Percentiles rank a stretch among this genome's conserved stretches.
Evolutionary conservation across 1,139 yeast species (phyloP).

Genomic region (Diutina neorugosa): DNA sequence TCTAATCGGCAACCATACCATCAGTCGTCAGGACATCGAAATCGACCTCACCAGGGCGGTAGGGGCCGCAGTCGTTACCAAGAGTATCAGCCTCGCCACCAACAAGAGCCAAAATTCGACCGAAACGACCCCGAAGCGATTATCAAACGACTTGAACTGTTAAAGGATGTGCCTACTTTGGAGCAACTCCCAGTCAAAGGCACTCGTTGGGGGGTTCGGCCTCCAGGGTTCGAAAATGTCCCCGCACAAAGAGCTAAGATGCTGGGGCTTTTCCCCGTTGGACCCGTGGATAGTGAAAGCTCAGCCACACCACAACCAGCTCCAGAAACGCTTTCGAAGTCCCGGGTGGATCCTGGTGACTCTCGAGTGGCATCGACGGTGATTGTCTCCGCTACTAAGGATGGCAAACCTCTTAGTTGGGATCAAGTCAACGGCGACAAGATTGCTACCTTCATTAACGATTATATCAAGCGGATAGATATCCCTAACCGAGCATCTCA

Average conservation of each 20-base stretch:
- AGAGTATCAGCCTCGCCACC: not conserved
- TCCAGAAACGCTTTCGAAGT: conserved; percentile 8
- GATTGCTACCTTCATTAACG: conserved; percentile 30
- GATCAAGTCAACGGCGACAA: conserved; percentile 27
- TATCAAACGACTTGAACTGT: not conserved
- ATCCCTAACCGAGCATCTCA: conserved; percentile 16
- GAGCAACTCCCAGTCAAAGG: conserved; percentile 7
- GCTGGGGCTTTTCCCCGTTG: conserved; percentile 59
- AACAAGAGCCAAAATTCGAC: not conserved
- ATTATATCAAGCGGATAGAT: conserved; percentile 27
- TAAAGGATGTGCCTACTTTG: not conserved
- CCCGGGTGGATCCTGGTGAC: conserved; percentile 38
- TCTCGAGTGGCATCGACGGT: conserved; percentile 41
- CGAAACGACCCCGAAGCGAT: not conserved
- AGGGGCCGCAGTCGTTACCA: not conserved
- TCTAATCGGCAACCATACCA: not conserved
- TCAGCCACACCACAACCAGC: conserved; percentile 39
- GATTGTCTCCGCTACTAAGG: conserved; percentile 15
- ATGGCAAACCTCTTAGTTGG: conserved; percentile 26
- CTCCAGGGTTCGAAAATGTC: conserved; percentile 65
- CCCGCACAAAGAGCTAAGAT: conserved; percentile 73
- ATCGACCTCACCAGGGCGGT: not conserved
- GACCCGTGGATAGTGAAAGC: not conserved
- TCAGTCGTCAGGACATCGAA: not conserved
- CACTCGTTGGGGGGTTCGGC: conserved; percentile 64